Conservation (phyloP, 2,329 filamentous ascomycete species). For the Penicillium sp. region DNA sequence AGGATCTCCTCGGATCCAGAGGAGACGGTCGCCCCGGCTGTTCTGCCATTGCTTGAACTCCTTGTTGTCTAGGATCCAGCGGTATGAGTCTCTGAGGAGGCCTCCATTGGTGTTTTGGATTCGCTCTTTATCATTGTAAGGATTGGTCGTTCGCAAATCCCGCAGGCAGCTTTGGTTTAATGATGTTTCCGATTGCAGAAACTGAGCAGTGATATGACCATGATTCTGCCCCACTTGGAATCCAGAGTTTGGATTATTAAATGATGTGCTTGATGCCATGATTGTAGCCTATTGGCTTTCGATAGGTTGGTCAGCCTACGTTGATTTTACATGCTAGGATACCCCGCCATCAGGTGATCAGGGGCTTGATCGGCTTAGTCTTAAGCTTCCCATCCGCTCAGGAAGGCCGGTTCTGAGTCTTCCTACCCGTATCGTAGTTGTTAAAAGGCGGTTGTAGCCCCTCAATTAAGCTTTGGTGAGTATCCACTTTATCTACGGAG, state of each 20-base stretch:
- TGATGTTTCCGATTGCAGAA: background rate
- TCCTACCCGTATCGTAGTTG: too few species aligned
- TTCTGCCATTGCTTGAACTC: slow-evolving; percentile 19
- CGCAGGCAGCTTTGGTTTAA: background rate
- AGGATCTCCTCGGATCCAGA: slow-evolving; percentile 27
- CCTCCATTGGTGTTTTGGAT: too few species aligned
- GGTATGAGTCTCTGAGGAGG: too few species aligned
- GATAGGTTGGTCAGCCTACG: background rate
- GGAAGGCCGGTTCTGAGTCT: too few species aligned
- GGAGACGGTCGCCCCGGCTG: slow-evolving; percentile 2
- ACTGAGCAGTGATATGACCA: background rate
- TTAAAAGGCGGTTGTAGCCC: too few species aligned
- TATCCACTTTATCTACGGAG: too few species aligned
- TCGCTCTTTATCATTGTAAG: slow-evolving; percentile 12
- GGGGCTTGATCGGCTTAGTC: too few species aligned
- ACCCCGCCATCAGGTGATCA: slow-evolving; percentile 5
- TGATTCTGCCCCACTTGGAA: background rate
- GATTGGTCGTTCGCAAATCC: slow-evolving; percentile 7
- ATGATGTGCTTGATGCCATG: background rate
- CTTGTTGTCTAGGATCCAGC: background rate
- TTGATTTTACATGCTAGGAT: background rate
- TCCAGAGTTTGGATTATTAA: background rate
- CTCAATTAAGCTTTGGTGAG: too few species aligned
- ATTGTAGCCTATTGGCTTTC: background rate
- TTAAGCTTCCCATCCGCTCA: background rate